phyloP scores from a whole-genome alignment of 2,329 filamentous ascomycete species.

The Beauveria varroae region DNA sequence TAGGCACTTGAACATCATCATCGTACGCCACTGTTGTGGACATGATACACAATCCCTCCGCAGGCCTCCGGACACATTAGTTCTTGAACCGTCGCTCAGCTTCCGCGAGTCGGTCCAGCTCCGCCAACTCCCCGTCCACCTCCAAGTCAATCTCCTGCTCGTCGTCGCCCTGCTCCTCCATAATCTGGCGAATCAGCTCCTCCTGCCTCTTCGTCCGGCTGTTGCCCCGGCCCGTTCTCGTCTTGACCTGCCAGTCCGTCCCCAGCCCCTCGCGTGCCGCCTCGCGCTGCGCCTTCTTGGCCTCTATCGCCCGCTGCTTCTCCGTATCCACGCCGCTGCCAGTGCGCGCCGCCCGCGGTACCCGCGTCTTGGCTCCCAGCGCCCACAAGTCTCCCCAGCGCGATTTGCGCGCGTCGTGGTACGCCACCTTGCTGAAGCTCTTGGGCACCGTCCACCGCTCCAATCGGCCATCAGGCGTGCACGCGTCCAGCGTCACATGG shows the following conservation, averaged over 20 bases:
- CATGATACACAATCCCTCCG: not conserved
- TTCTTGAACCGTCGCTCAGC: slow-evolving; percentile 7
- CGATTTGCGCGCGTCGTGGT: slow-evolving; percentile 85
- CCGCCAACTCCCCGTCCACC: slow-evolving; percentile 21
- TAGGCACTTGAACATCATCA: not conserved
- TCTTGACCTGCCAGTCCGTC: slow-evolving; percentile 18
- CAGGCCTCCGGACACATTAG: not conserved
- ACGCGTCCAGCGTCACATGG: slow-evolving; percentile 84
- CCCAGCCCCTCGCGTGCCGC: slow-evolving; percentile 25
- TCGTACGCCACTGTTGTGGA: not conserved
- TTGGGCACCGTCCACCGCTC: slow-evolving; percentile 92
- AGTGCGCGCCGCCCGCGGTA: slow-evolving; percentile 51
- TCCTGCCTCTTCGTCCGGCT: slow-evolving; percentile 32
- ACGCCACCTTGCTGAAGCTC: slow-evolving; percentile 73
- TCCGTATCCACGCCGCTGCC: slow-evolving; percentile 44
- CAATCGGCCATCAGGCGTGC: slow-evolving; percentile 75
- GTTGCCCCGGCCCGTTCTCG: slow-evolving; percentile 28
- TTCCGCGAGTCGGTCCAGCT: slow-evolving; percentile 9
- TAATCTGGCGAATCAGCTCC: slow-evolving; percentile 33
- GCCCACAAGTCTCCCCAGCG: slow-evolving; percentile 95
- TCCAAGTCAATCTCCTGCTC: slow-evolving; percentile 24
- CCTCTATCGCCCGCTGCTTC: slow-evolving; percentile 34
- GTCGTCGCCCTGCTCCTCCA: slow-evolving; percentile 26
- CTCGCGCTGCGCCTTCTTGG: slow-evolving; percentile 34
- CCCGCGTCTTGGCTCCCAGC: slow-evolving; percentile 81